Evolutionary conservation across 441 rosid genomes (phyloP), one percentile per base, ranked within the genome.

Genomic region (Melastoma candidum): DNA sequence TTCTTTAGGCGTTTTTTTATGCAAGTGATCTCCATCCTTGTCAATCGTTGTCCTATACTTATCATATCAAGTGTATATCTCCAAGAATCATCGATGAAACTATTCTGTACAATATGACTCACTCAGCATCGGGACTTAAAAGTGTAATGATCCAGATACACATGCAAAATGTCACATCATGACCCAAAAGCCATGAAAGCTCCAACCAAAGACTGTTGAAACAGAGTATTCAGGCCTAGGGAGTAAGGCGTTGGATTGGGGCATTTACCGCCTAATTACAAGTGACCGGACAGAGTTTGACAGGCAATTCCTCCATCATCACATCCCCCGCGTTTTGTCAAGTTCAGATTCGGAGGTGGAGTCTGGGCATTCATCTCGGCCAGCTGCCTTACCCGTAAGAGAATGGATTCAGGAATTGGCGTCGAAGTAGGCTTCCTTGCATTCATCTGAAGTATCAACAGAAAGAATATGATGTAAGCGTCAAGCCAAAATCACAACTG

Each of bases 321-420:
- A 29, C 41, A 36, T 36, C 41, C 41, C 41, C 6, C 6, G 7
- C 45, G 53, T 78, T 80, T 84, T 70, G 63, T 68, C 11, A 72
- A 43, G 61, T 64, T 60, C 12, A 63, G 57, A 63, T 59, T 74
- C 54, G 78, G 64, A 1, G 74, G 72, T 48, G 7, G 41, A 36
- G 60, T 72, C 72, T 69, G 80, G 13, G 84, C 67, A 58, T 84
- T 90, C 81, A 67, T 75, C 76, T 85, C 86, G 0, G 90, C 94
- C 0, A 92, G 94, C 78, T 88, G 87, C 61, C 95, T 84, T 22
- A 92, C 92, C 39, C 77, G 81, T 64, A 76, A 62, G 70, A 92
- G 67, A 57, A 92, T 76, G 24, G 76, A 43, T 59, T 62, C 59
- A 5, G 98, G 97, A 56, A 92, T 81, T 1, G 92, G 90, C 70